These are phyloP conservation scores for Salix viminalis DNA, from an alignment of 345 rosid genomes.

Conservation along the genomic window DNA sequence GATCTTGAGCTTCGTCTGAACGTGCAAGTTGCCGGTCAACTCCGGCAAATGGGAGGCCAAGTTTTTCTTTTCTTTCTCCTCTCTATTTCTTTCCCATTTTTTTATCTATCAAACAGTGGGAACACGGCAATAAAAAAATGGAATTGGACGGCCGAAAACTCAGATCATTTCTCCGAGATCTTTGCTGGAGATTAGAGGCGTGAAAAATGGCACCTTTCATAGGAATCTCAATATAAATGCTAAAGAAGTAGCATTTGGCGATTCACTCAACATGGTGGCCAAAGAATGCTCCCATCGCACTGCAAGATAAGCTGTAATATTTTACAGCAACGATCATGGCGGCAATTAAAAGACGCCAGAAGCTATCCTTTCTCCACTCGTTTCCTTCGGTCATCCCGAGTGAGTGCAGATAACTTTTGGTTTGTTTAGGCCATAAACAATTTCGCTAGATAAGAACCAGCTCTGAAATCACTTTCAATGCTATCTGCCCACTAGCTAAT, in stretches of 20 bases:
- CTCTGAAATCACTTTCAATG: neutral
- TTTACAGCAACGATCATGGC: neutral
- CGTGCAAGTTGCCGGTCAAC: constrained; percentile 21
- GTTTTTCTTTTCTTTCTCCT: neutral
- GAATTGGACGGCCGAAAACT: neutral
- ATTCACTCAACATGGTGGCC: neutral
- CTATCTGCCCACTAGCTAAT: neutral
- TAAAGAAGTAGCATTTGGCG: neutral
- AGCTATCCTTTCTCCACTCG: neutral
- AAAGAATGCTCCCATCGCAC: neutral
- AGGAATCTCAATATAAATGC: neutral
- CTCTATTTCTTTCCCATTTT: neutral
- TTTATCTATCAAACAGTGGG: neutral
- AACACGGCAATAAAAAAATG: neutral
- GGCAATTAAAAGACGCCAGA: neutral
- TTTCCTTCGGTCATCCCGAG: neutral
- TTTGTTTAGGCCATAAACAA: neutral
- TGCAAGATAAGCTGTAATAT: neutral
- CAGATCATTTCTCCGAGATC: neutral
- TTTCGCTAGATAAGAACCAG: neutral
- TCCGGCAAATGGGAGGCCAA: neutral
- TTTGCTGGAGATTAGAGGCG: neutral
- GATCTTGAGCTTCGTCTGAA: neutral
- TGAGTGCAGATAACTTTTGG: neutral
- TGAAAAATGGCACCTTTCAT: neutral